Evolutionary conservation across 805 yeast species (phyloP).

Genomic region (Metschnikowia hibisci): DNA sequence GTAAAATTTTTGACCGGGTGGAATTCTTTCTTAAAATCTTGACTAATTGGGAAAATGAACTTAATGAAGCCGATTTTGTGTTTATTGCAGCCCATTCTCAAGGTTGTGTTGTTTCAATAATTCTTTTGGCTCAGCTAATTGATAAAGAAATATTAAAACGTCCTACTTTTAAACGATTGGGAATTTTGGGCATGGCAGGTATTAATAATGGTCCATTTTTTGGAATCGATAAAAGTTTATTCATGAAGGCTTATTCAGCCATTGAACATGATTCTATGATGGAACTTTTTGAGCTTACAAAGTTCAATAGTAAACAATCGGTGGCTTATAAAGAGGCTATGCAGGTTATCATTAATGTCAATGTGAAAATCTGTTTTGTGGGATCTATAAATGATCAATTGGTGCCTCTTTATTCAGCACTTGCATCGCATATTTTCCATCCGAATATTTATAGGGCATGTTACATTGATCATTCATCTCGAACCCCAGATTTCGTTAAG

Average conservation of each 20-base stretch:
- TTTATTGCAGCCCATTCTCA: conserved; percentile 94
- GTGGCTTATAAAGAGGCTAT: conserved; percentile 65
- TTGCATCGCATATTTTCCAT: conserved; percentile 77
- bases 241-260: conserved; percentile 84
- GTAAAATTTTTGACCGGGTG: conserved; percentile 82
- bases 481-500: conserved; percentile 74
- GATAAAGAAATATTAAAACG: conserved; percentile 47
- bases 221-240: conserved; percentile 79
- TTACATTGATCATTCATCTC: conserved; percentile 78
- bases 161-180: conserved; percentile 47
- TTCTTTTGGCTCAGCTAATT: conserved; percentile 68
- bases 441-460: conserved; percentile 89
- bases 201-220: conserved; percentile 90
- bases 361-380: conserved; percentile 74
- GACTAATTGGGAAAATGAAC: conserved; percentile 58
- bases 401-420: conserved; percentile 87
- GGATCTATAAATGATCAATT: conserved; percentile 93
- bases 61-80: conserved; percentile 73
- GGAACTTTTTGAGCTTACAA: conserved; percentile 87
- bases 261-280: conserved; percentile 83
- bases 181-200: conserved; percentile 92
- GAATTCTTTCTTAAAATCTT: conserved; percentile 72
- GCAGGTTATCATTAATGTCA: conserved; percentile 57
- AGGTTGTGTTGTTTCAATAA: conserved; percentile 88
- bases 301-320: conserved; percentile 68